A percentile compares a stretch with the other conserved stretches of the same genome.
These are phyloP conservation scores for Colletotrichum nymphaeae DNA, from an alignment of 2,329 filamentous ascomycete genomes.

Conservation along the genomic window DNA sequence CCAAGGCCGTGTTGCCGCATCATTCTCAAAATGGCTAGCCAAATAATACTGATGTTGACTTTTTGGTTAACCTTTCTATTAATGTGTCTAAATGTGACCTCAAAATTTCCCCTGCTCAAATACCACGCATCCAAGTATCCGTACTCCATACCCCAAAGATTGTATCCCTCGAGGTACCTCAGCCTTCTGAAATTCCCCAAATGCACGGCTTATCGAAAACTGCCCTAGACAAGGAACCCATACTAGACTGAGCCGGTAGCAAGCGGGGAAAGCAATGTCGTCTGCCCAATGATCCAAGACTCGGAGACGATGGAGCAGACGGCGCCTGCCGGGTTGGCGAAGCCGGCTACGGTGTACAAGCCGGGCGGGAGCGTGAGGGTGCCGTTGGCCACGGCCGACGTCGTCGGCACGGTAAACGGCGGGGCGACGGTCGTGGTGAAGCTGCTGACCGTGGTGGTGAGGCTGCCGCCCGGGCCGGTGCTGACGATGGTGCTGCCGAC, in stretches of 20 bases:
- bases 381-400: slow-evolving; percentile 17
- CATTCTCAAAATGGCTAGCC: background rate
- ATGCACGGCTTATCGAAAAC: background rate
- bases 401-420: slow-evolving; percentile 2
- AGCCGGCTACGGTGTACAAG: slow-evolving; percentile 17
- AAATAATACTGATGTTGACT: background rate
- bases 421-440: background rate
- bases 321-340: slow-evolving; percentile 4
- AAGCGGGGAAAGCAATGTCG: slow-evolving; percentile 18
- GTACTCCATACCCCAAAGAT: too few species aligned
- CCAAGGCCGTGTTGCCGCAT: background rate
- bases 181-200: background rate
- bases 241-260: background rate
- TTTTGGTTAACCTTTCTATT: background rate
- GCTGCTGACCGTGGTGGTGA: slow-evolving; percentile 15
- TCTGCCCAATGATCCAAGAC: slow-evolving; percentile 28
- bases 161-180: too few species aligned
- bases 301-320: slow-evolving; percentile 21
- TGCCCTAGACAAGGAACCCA: background rate
- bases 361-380: slow-evolving; percentile 30
- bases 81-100: background rate
- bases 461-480: slow-evolving; percentile 17
- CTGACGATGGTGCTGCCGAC: slow-evolving; percentile 10
- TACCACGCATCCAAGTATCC: too few species aligned
- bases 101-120: too few species aligned